These are phyloP conservation scores for Chlorella variabilis DNA, from an alignment of 163 green algal genomes.

Conservation along the genomic window DNA sequence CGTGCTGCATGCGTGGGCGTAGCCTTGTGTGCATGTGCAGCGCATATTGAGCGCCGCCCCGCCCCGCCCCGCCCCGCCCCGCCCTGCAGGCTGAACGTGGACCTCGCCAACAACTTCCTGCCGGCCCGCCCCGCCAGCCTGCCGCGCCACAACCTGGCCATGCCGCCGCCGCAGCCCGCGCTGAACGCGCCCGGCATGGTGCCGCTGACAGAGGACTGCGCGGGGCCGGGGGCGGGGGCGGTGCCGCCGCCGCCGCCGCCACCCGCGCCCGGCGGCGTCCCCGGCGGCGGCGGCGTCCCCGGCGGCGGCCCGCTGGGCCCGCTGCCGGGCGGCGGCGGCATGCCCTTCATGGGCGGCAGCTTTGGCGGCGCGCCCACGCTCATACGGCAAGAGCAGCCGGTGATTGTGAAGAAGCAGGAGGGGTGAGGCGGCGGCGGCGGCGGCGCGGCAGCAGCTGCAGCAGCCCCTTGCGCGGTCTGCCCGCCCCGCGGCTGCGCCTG, in stretches of 20 bases:
- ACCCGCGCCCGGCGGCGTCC: background rate
- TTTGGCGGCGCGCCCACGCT: conserved; percentile 12
- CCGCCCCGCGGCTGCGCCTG: too few species aligned
- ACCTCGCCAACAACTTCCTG: conserved; percentile 71
- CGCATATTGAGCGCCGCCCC: too few species aligned
- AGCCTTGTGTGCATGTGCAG: too few species aligned
- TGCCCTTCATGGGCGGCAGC: conserved; percentile 22
- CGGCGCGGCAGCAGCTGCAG: too few species aligned
- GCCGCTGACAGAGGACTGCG: conserved; percentile 23
- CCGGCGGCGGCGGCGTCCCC: background rate
- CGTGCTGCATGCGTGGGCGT: too few species aligned
- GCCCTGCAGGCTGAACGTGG: conserved; percentile 56
- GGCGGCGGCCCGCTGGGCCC: conserved; percentile 1
- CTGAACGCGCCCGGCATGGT: conserved; percentile 52
- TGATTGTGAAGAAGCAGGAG: conserved; percentile 18
- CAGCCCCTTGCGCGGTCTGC: too few species aligned
- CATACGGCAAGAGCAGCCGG: background rate
- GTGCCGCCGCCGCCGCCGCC: background rate
- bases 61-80: too few species aligned
- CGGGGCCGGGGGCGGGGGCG: background rate
- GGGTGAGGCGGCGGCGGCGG: background rate
- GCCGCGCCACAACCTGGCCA: conserved; percentile 30
- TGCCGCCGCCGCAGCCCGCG: conserved; percentile 43
- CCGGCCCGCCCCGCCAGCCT: conserved; percentile 41
- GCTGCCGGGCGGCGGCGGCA: background rate